These are phyloP conservation scores for Cymbopogon citratus DNA, from an alignment of 176 grass and related monocot genomes.

Conservation along the genomic window DNA sequence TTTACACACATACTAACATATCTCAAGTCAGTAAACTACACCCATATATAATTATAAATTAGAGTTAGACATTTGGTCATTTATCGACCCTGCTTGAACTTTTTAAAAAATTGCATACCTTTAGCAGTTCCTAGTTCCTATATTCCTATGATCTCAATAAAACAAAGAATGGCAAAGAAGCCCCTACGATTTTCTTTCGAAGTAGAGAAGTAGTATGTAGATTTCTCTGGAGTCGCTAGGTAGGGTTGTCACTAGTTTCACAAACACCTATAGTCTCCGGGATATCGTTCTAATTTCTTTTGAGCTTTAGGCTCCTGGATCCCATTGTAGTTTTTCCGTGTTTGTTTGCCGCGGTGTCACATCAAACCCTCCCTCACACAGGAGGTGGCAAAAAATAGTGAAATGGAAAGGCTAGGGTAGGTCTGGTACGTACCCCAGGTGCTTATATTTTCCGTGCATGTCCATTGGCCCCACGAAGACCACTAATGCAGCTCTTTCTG, in stretches of 20 bases:
- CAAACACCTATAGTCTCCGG: background rate
- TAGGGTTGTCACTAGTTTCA: background rate
- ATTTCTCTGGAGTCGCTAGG: background rate
- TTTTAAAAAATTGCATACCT: background rate
- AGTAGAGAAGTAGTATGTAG: background rate
- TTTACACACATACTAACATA: background rate
- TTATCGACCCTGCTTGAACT: background rate
- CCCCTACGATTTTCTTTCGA: background rate
- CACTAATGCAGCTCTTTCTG: slow-evolving; percentile 45
- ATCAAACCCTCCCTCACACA: background rate
- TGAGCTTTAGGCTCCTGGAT: background rate
- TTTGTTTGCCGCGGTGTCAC: slow-evolving; percentile 37
- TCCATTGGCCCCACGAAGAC: slow-evolving; percentile 35
- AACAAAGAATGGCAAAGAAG: background rate
- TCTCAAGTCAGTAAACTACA: background rate
- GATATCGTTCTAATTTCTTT: slow-evolving; percentile 16
- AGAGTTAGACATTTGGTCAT: background rate
- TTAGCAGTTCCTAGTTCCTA: background rate
- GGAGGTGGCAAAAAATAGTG: slow-evolving; percentile 37
- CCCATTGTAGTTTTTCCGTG: slow-evolving; percentile 29
- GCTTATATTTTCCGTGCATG: slow-evolving; percentile 9
- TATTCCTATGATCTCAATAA: no score
- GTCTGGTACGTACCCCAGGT: slow-evolving; percentile 27
- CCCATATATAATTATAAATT: background rate
- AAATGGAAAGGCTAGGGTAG: slow-evolving; percentile 31